Conservation (phyloP, 75 land plant species). For the Selaginella tamariscina region DNA sequence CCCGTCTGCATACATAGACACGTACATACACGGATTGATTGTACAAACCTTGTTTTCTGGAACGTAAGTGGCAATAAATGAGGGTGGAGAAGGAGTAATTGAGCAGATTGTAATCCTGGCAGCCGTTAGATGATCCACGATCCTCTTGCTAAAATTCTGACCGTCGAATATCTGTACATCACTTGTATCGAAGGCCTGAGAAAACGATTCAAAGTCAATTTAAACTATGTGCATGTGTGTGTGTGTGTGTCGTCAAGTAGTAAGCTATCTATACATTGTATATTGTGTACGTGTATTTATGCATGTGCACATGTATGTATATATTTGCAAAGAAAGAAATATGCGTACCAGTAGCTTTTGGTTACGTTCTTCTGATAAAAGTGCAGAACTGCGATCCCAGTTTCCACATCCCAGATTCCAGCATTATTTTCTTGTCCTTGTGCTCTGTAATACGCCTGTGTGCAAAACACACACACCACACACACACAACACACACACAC, state of each 20-base stretch:
- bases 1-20: too few species aligned
- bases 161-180: conserved; percentile 84
- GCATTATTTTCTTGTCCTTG: conserved; percentile 69
- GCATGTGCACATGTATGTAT: conserved; percentile 6
- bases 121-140: conserved; percentile 54
- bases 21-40: too few species aligned
- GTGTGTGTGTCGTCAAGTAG: conserved; percentile 5
- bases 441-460: too few species aligned
- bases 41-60: conserved; percentile 76
- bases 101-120: conserved; percentile 61
- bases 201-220: background rate
- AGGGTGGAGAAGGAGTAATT: conserved; percentile 68
- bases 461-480: too few species aligned
- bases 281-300: too few species aligned
- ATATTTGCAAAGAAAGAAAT: too few species aligned
- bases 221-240: too few species aligned
- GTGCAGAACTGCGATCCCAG: conserved; percentile 39
- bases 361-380: conserved; percentile 63
- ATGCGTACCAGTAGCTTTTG: conserved; percentile 56
- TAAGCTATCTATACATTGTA: background rate
- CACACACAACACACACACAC: too few species aligned
- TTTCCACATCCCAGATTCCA: conserved; percentile 40
- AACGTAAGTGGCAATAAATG: conserved; percentile 76
- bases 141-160: conserved; percentile 54
- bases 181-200: conserved; percentile 76